A percentile compares a stretch with the other conserved stretches of the same genome.
Evolutionary conservation across 2,329 filamentous ascomycete genomes (phyloP).

Genomic region (Fusarium redolens): DNA sequence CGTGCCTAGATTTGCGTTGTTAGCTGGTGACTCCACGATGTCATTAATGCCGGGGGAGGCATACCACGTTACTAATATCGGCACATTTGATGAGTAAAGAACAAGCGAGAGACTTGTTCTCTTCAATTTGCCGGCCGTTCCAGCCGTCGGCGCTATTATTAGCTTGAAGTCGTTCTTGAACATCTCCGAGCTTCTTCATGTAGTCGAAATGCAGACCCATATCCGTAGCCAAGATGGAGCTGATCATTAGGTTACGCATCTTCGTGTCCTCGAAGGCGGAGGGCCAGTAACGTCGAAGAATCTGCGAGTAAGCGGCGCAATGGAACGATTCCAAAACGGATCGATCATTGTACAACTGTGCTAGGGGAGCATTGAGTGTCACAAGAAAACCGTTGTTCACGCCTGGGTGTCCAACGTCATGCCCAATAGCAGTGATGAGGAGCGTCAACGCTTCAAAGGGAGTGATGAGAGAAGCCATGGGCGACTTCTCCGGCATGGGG

Average conservation of each 20-base stretch:
- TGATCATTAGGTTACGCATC: conserved; percentile 93
- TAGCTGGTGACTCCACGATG: conserved; percentile 10
- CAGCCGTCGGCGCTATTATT: conserved; percentile 76
- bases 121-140: conserved; percentile 79
- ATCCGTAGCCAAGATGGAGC: conserved; percentile 95
- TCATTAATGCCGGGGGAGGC: conserved; percentile 51
- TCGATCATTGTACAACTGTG: conserved; percentile 95
- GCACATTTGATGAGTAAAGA: conserved; percentile 96
- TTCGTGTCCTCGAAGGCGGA: conserved; percentile 79
- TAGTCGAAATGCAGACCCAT: conserved; percentile 98
- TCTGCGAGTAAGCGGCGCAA: conserved; percentile 96
- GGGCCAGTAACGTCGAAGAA: conserved; percentile 92
- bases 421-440: conserved; percentile 94
- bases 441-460: conserved; percentile 91
- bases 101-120: conserved; percentile 84
- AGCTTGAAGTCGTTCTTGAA: conserved; percentile 81
- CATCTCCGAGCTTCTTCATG: conserved; percentile 85
- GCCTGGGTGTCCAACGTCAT: conserved; percentile 96
- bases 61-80: conserved; percentile 97
- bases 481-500: conserved; percentile 60
- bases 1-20: conserved; percentile 71
- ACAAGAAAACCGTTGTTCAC: conserved; percentile 98
- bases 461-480: conserved; percentile 79
- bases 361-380: conserved; percentile 89
- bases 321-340: conserved; percentile 98